These are phyloP conservation scores for Colletotrichum orbiculare DNA, from an alignment of 2,329 filamentous ascomycete species.

Conservation along the genomic window DNA sequence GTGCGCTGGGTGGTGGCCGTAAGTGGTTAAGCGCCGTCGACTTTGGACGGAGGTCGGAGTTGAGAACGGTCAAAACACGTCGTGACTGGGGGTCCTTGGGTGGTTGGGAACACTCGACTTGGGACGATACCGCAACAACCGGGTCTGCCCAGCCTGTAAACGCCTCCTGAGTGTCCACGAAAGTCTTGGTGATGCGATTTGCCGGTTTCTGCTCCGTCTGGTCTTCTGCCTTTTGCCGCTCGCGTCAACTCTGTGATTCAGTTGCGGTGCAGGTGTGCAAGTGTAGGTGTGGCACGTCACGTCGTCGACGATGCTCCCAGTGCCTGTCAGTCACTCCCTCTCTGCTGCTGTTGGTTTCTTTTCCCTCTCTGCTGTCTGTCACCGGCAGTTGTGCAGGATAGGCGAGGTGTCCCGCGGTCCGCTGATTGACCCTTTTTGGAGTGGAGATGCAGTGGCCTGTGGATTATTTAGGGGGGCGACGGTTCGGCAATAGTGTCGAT, in stretches of 20 bases:
- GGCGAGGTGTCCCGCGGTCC: too few relatives aligned
- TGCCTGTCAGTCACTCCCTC: background rate
- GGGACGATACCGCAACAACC: conserved; percentile 11
- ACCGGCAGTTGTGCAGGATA: conserved; percentile 10
- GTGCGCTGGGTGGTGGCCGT: conserved; percentile 19
- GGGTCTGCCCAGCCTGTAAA: conserved; percentile 19
- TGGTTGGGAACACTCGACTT: conserved; percentile 4
- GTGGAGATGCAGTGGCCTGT: background rate
- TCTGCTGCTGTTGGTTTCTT: conserved; percentile 8
- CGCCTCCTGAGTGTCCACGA: conserved; percentile 27
- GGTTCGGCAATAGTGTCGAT: background rate
- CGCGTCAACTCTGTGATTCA: conserved; percentile 7
- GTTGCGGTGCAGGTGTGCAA: background rate
- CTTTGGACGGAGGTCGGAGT: conserved; percentile 12
- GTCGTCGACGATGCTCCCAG: too few relatives aligned
- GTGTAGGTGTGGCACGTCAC: too few relatives aligned
- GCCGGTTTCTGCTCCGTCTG: conserved; percentile 31
- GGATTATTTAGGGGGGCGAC: background rate
- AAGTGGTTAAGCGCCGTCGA: conserved; percentile 22
- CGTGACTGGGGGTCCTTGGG: conserved; percentile 18
- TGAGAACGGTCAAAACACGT: conserved; percentile 2
- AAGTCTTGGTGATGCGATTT: conserved; percentile 30
- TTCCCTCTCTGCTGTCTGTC: conserved; percentile 3
- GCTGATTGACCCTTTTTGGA: too few relatives aligned
- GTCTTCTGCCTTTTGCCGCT: conserved; percentile 6